Percentiles rank a stretch among this genome's conserved stretches.
Conservation (phyloP, 495 filamentous ascomycete species). For the Podospora tetraspora region DNA sequence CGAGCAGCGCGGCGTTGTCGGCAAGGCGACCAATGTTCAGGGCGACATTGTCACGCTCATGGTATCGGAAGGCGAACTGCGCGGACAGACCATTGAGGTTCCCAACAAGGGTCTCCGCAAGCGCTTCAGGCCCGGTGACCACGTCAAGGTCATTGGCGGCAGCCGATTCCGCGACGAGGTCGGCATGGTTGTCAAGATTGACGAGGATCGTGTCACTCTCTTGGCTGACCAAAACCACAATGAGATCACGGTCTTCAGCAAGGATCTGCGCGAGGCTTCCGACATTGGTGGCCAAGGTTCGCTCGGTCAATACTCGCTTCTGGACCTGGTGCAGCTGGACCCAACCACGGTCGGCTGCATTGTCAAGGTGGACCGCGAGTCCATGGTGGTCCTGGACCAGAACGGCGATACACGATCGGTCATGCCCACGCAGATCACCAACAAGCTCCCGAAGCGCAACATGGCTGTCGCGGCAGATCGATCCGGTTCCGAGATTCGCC, state of each 20-base stretch:
- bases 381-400: slow-evolving; percentile 84
- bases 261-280: slow-evolving; percentile 85
- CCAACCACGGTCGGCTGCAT: slow-evolving; percentile 86
- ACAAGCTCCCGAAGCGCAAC: slow-evolving; percentile 72
- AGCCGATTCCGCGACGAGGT: slow-evolving; percentile 90
- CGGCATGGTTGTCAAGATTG: slow-evolving; percentile 92
- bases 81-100: slow-evolving; percentile 82
- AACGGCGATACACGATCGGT: slow-evolving; percentile 75
- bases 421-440: slow-evolving; percentile 84
- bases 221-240: slow-evolving; percentile 84
- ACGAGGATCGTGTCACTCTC: slow-evolving; percentile 83
- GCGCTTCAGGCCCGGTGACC: slow-evolving; percentile 86
- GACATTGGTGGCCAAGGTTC: slow-evolving; percentile 78
- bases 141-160: slow-evolving; percentile 96
- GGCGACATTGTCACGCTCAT: slow-evolving; percentile 85
- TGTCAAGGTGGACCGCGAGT: slow-evolving; percentile 91
- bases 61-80: slow-evolving; percentile 77
- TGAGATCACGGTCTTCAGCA: slow-evolving; percentile 97
- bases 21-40: slow-evolving; percentile 79
- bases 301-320: slow-evolving; percentile 79
- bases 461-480: slow-evolving; percentile 87
- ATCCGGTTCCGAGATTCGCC: slow-evolving; percentile 86
- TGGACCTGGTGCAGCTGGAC: slow-evolving; percentile 93
- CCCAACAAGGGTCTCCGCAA: slow-evolving; percentile 92
- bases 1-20: slow-evolving; percentile 86